These are phyloP conservation scores for Botryotinia globosa DNA, from an alignment of 2,329 filamentous ascomycete genomes.

Conservation along the genomic window DNA sequence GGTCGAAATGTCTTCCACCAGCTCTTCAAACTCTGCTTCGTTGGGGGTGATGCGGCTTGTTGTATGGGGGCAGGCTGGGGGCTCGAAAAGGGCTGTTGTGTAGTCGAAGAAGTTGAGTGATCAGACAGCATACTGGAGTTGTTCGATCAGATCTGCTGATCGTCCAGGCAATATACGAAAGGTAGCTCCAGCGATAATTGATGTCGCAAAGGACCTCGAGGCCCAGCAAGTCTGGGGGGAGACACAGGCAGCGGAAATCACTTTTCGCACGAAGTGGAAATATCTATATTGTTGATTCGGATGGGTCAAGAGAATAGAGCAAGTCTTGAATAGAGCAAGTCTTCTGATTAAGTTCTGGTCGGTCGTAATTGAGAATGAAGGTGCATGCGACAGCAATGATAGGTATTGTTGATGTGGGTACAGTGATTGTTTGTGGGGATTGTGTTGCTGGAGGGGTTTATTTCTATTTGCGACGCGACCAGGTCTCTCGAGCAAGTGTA, in stretches of 20 bases:
- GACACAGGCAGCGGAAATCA: constrained; percentile 23
- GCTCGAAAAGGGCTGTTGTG: constrained; percentile 34
- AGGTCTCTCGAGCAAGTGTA: background rate
- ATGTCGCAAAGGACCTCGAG: constrained; percentile 24
- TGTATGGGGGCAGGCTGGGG: constrained; percentile 34
- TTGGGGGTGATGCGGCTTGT: constrained; percentile 65
- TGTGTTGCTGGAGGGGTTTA: constrained; percentile 15
- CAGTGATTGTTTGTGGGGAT: constrained; percentile 17
- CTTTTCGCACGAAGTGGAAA: constrained; percentile 11
- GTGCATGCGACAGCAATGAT: constrained; percentile 21
- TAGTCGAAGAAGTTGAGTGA: constrained; percentile 29
- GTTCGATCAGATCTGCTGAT: constrained; percentile 24
- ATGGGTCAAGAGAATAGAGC: background rate
- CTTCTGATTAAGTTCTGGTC: background rate
- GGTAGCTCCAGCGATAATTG: constrained; percentile 21
- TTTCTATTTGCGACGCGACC: constrained; percentile 17
- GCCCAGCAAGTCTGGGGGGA: constrained; percentile 22
- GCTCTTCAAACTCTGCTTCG: constrained; percentile 82
- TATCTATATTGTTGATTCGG: constrained; percentile 7
- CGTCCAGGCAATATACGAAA: constrained; percentile 22
- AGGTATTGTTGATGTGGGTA: constrained; percentile 21
- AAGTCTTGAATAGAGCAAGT: background rate
- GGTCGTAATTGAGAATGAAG: constrained; percentile 1
- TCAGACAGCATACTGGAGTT: constrained; percentile 33
- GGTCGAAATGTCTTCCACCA: constrained; percentile 98